These are phyloP conservation scores for Saitozyma sp. DNA, from an alignment of 768 basidiomycete species.

Conservation along the genomic window DNA sequence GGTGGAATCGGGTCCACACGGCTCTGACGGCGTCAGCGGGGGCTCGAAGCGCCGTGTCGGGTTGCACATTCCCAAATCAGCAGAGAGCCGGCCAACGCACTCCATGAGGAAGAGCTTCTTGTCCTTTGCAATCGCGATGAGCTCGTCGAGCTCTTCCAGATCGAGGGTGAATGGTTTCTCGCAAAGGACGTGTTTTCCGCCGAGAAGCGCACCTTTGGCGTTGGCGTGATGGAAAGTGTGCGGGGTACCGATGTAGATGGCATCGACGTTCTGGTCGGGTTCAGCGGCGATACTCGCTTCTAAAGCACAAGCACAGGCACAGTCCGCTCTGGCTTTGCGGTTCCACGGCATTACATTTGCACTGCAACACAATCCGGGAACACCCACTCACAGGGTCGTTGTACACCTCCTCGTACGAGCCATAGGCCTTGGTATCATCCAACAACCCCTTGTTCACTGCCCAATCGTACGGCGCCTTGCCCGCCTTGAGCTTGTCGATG, in stretches of 20 bases:
- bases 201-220: constrained; percentile 70
- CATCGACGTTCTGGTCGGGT: constrained; percentile 64
- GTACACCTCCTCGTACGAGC: constrained; percentile 72
- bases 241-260: constrained; percentile 79
- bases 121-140: constrained; percentile 73
- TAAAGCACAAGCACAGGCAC: not conserved
- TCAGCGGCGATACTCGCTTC: constrained; percentile 6
- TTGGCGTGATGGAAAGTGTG: constrained; percentile 81
- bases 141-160: constrained; percentile 69
- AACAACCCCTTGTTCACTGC: constrained; percentile 32
- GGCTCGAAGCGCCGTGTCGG: constrained; percentile 1
- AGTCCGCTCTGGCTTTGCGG: too few species aligned
- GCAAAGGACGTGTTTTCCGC: constrained; percentile 80
- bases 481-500: constrained; percentile 60
- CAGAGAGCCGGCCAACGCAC: constrained; percentile 58
- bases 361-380: too few species aligned
- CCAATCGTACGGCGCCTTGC: constrained; percentile 37
- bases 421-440: constrained; percentile 65
- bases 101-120: constrained; percentile 87
- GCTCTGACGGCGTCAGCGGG: constrained; percentile 22
- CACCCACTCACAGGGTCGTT: constrained; percentile 61
- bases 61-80: not conserved
- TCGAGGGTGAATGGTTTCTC: constrained; percentile 87
- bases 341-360: too few species aligned
- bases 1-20: constrained; percentile 46